Percentiles rank a stretch among this genome's conserved stretches.
phyloP scores from a whole-genome alignment of 257 asterid species.

The Capsicum rhomboideum region DNA sequence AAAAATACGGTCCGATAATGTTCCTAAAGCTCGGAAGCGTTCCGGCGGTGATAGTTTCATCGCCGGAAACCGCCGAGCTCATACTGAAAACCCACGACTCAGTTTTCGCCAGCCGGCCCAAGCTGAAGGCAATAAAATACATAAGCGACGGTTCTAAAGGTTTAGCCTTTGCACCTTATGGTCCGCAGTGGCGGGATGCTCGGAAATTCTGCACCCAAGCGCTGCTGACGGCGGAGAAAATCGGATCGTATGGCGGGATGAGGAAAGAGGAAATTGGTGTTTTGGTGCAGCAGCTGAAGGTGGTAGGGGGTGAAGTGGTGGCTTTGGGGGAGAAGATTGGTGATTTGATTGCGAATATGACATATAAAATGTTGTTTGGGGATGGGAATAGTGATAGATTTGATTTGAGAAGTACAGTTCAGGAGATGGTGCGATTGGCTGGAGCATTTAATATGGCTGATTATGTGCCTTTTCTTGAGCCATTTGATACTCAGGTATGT shows the following conservation, averaged over 20 bases:
- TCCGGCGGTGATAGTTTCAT: neutral
- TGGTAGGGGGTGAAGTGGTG: neutral
- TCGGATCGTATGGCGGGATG: neutral
- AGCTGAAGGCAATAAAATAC: neutral
- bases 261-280: neutral
- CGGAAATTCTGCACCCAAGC: neutral
- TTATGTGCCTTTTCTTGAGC: constrained; percentile 1
- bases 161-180: neutral
- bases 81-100: neutral
- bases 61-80: neutral
- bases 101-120: neutral
- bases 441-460: constrained; percentile 7
- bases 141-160: neutral
- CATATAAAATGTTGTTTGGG: constrained; percentile 3
- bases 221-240: neutral
- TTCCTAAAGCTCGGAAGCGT: neutral
- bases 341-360: constrained; percentile 1
- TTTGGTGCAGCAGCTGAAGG: neutral
- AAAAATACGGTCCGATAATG: neutral
- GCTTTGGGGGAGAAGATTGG: neutral
- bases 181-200: neutral
- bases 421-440: neutral
- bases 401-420: neutral
- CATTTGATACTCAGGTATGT: constrained; percentile 3
- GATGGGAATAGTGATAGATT: neutral